Evolutionary conservation across 2,329 filamentous ascomycete species (phyloP), one percentile per base, ranked within the genome.

Genomic region (Alternaria solani): DNA sequence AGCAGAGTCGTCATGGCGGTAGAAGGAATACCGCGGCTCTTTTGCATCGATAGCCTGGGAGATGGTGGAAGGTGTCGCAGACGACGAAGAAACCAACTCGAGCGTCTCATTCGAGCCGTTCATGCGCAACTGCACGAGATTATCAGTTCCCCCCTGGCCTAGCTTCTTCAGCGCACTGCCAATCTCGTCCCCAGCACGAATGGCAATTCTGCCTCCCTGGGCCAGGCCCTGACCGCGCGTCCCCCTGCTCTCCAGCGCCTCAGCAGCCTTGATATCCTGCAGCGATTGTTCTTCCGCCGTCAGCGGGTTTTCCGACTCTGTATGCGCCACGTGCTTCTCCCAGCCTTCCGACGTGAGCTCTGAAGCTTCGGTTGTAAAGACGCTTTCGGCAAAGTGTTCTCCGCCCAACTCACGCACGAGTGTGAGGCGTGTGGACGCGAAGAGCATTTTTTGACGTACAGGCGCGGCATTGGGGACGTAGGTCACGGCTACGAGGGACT

Each of bases 371-470:
- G 91, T 94, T 11, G 86, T 87, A 74, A 94, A 93, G 42, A 94
- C 83, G 25, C 87, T 90, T 75, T 94, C 90, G 52, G 89, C 83
- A 79, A 95, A 94, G 71, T 92, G 85, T 76, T 95, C 91, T 55
- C 88, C 86, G 46, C 92, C 92, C 9, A 95, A 83, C 79, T 94
- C 91, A 42, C 91, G 86, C 51, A 90, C 86, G 1, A 95, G 84
- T 0, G 91, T 91, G 69, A 94, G 82, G 9, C 91, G 86, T 28
- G 92, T 94, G 25, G 88, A 87, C 6, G 92, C 91, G 77, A 94
- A 94, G 23, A 95, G 86, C 89, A 92, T 95, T 84, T 95, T 95
- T 76, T 93, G 90, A 39, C 92, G 88, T 57, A 95, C 91, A 28
- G 89, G 90, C 39, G 92, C 92, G 1, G 87, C 75, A 78, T 94